Evolutionary conservation across 2,329 filamentous ascomycete species (phyloP).

Genomic region (Penicillium sp.): DNA sequence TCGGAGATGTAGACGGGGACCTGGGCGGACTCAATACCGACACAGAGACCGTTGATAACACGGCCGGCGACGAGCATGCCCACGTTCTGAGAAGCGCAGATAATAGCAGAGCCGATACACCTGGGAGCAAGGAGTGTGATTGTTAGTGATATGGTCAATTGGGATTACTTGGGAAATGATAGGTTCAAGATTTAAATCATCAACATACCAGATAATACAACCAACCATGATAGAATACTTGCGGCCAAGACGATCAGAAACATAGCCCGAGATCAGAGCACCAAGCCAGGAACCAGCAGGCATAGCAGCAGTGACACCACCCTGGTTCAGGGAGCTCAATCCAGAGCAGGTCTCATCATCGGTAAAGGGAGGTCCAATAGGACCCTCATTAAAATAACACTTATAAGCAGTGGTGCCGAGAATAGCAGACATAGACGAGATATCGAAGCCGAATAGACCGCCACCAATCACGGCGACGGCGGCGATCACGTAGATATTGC

Average conservation of each 20-base stretch:
- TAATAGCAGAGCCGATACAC: constrained; percentile 55
- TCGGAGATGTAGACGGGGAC: constrained; percentile 72
- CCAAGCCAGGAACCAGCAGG: constrained; percentile 68
- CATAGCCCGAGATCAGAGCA: constrained; percentile 53
- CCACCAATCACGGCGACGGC: constrained; percentile 49
- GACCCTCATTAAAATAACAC: constrained; percentile 62
- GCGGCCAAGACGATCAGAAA: constrained; percentile 56
- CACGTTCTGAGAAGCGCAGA: constrained; percentile 61
- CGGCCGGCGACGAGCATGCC: constrained; percentile 69
- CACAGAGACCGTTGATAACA: constrained; percentile 67
- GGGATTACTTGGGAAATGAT: too few species aligned
- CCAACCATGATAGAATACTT: constrained; percentile 53
- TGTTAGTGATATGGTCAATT: background rate
- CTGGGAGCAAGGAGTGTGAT: constrained; percentile 22
- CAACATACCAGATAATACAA: constrained; percentile 45
- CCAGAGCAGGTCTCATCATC: constrained; percentile 44
- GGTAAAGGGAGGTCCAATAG: constrained; percentile 58
- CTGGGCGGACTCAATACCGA: constrained; percentile 69
- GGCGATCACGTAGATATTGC: constrained; percentile 59
- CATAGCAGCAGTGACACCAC: constrained; percentile 70
- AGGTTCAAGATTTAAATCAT: background rate
- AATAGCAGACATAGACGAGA: constrained; percentile 38
- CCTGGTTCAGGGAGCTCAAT: constrained; percentile 54
- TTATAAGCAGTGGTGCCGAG: constrained; percentile 53
- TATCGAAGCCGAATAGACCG: constrained; percentile 35